Evolutionary conservation across 1,284 basidiomycete genomes (phyloP), one percentile per base, ranked within the genome.

Genomic region (Pholiota adiposa): DNA sequence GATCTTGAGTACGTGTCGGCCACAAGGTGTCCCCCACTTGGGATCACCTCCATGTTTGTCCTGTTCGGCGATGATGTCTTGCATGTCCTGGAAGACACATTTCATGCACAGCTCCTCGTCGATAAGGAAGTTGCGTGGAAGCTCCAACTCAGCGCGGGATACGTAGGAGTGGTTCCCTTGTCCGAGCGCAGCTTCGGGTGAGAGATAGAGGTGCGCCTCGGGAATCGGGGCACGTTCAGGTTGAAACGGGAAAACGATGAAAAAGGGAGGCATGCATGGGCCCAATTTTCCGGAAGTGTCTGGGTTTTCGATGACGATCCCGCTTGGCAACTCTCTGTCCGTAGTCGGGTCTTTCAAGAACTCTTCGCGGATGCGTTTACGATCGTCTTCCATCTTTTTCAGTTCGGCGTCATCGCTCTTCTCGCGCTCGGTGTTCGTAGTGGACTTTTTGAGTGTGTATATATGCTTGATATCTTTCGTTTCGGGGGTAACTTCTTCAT

Each of bases 181-280:
- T 14, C 80, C 80, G 8, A 72, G 60, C 19, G 21, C 44, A 31
- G 71, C 60, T 0, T 44, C n/a, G 0, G 76, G 75, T 0, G 74
- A 73, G 34, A 82, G 38, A 51, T 79, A 82, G 6, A 83, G 62
- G 60, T 82, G 79, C 0, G 75, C 73, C 51, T 77, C 77, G 6
- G 69, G 66, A 3, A 63, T 44, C n/a, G 60, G 63, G 6, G 54
- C 29, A 11, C 57, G 59, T 7, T 44, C 51, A 12, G 67, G 63
- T 16, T 29, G 63, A 31, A 56, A 60, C 33, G 58, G 67, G 64
- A 65, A 61, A 49, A 69, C 51, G 21, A 70, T 66, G 49, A 63
- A 65, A 25, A 74, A 63, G 1, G 69, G 71, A 7, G 70, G 61
- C 49, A 52, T 52, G 12, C 54, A 50, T 27, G 58, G 58, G 8